phyloP scores from a whole-genome alignment of 2,329 filamentous ascomycete species.

The Zasmidium citrigriseum region DNA sequence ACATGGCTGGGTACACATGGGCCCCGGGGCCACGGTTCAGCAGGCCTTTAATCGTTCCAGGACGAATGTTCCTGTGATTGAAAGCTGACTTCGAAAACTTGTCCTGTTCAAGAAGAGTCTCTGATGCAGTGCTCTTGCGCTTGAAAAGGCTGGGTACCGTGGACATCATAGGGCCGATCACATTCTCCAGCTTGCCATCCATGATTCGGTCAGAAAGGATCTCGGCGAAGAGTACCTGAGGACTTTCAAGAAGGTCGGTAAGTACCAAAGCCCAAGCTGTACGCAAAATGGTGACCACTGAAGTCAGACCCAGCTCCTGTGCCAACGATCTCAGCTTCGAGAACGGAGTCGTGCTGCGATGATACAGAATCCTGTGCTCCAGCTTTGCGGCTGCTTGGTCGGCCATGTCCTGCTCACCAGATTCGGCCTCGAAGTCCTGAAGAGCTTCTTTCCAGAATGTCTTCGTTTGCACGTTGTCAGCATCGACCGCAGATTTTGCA shows the following conservation, averaged over 20 bases:
- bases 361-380: constrained; percentile 10
- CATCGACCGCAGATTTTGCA: constrained; percentile 11
- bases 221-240: constrained; percentile 13
- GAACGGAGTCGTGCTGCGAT: constrained; percentile 6
- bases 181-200: constrained; percentile 10
- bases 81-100: constrained; percentile 13
- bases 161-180: constrained; percentile 14
- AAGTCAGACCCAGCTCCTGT: constrained; percentile 4
- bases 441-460: constrained; percentile 15
- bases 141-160: constrained; percentile 12
- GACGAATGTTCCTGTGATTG: constrained; percentile 13
- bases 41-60: constrained; percentile 11
- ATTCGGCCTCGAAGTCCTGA: constrained; percentile 5
- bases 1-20: constrained; percentile 15
- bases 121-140: constrained; percentile 1
- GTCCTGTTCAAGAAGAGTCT: constrained; percentile 11
- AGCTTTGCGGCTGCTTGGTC: constrained; percentile 4
- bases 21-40: constrained; percentile 3
- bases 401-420: constrained; percentile 6
- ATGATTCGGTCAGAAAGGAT: constrained; percentile 15
- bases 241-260: constrained; percentile 13
- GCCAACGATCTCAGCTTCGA: constrained; percentile 6
- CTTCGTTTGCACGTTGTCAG: constrained; percentile 4
- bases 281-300: constrained; percentile 14
- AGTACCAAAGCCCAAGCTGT: constrained; percentile 16